phyloP scores from a whole-genome alignment of 2,329 filamentous ascomycete genomes.

The Trichoderma sp. region DNA sequence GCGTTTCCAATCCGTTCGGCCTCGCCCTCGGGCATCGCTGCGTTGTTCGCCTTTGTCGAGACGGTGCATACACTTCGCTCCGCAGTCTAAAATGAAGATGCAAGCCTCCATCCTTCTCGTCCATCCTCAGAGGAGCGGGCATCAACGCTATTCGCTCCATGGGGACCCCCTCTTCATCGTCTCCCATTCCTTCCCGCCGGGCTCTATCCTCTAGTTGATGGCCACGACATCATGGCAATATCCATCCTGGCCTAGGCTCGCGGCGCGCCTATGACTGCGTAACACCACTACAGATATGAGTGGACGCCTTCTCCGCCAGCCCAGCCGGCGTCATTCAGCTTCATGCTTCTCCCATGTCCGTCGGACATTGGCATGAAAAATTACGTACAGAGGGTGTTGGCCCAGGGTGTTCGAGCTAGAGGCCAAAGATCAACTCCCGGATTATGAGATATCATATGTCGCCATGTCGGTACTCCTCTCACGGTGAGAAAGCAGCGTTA shows the following conservation, averaged over 20 bases:
- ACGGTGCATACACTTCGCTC: background rate
- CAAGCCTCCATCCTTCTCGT: constrained; percentile 14
- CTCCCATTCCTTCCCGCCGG: constrained; percentile 11
- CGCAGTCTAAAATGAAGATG: constrained; percentile 10
- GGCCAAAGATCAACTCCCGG: background rate
- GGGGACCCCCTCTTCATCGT: background rate
- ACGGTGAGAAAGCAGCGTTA: background rate
- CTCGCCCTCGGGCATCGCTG: constrained; percentile 3
- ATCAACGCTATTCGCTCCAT: constrained; percentile 6
- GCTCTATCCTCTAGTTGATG: constrained; percentile 12
- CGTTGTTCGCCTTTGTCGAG: background rate
- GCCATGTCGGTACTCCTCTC: background rate
- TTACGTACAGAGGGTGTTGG: background rate
- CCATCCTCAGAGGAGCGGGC: constrained; percentile 11
- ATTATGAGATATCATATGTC: background rate
- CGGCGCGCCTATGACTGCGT: constrained; percentile 16
- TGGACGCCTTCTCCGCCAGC: background rate
- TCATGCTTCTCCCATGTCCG: background rate
- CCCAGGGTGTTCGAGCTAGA: background rate
- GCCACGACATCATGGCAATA: constrained; percentile 16
- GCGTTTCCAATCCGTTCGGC: background rate
- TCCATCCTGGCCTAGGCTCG: constrained; percentile 5
- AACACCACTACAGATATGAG: background rate
- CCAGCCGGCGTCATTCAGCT: constrained; percentile 1
- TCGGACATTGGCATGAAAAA: background rate